Evolutionary conservation across 352 stramenopile species (phyloP).

Genomic region (Phytophthora pseudosyringae): DNA sequence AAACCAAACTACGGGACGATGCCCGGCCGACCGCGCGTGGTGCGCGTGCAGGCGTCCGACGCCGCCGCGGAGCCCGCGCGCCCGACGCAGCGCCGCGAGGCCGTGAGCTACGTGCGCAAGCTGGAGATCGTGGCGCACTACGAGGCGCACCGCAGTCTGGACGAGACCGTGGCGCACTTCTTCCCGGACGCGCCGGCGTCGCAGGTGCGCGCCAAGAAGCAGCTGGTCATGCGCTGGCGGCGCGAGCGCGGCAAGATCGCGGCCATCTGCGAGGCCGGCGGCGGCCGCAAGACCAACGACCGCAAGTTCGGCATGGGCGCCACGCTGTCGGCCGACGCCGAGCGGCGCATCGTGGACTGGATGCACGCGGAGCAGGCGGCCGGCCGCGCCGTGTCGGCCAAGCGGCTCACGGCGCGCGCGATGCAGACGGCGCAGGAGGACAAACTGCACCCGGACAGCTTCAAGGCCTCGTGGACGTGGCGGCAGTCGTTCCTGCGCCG

Average conservation of each 20-base stretch:
- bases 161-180: slow-evolving; percentile 26
- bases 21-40: slow-evolving; percentile 20
- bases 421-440: slow-evolving; percentile 20
- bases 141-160: slow-evolving; percentile 15
- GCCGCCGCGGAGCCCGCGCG: background rate
- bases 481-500: slow-evolving; percentile 27
- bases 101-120: slow-evolving; percentile 27
- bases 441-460: slow-evolving; percentile 20
- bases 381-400: slow-evolving; percentile 14
- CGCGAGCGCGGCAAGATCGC: slow-evolving; percentile 26
- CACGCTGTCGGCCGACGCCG: slow-evolving; percentile 21
- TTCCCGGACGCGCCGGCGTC: slow-evolving; percentile 10
- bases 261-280: slow-evolving; percentile 22
- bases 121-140: slow-evolving; percentile 23
- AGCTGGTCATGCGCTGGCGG: slow-evolving; percentile 26
- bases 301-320: slow-evolving; percentile 25
- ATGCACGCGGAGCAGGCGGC: slow-evolving; percentile 18
- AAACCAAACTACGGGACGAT: background rate
- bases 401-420: slow-evolving; percentile 15
- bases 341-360: slow-evolving; percentile 20
- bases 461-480: slow-evolving; percentile 30
- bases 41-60: slow-evolving; percentile 2
- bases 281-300: slow-evolving; percentile 29
- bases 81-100: background rate
- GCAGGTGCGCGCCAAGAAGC: slow-evolving; percentile 26